Percentiles rank a stretch among this genome's conserved stretches.
phyloP scores from a whole-genome alignment of 208 protist species.

The Crithidia brevicula region DNA sequence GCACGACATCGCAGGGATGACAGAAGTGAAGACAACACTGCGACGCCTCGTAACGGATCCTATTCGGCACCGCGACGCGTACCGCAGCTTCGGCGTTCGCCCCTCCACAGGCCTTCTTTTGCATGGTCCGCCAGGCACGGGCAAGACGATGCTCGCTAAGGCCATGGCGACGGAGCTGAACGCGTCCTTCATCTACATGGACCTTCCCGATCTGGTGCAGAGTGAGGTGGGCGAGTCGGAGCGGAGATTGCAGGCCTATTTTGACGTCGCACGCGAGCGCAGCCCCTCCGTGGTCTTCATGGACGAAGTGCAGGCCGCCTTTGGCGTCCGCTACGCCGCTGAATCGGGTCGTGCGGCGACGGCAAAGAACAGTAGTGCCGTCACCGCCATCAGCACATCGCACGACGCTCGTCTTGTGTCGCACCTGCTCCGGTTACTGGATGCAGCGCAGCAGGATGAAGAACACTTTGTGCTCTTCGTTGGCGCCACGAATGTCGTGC shows the following conservation, averaged over 20 bases:
- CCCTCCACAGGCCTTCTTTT: slow-evolving; percentile 92
- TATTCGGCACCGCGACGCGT: slow-evolving; percentile 28
- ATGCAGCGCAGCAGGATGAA: slow-evolving; percentile 65
- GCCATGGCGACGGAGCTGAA: slow-evolving; percentile 91
- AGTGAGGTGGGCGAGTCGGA: slow-evolving; percentile 94
- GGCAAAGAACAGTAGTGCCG: not conserved
- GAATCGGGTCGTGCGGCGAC: not conserved
- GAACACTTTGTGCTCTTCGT: slow-evolving; percentile 74
- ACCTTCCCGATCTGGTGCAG: slow-evolving; percentile 82
- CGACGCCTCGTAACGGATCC: slow-evolving; percentile 54
- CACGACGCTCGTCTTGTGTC: slow-evolving; percentile 76
- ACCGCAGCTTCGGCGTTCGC: slow-evolving; percentile 47
- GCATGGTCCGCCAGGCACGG: slow-evolving; percentile 91
- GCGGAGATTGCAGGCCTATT: slow-evolving; percentile 82
- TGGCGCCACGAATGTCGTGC: slow-evolving; percentile 79
- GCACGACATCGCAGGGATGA: slow-evolving; percentile 83
- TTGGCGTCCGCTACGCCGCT: slow-evolving; percentile 51
- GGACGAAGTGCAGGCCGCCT: slow-evolving; percentile 95
- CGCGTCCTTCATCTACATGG: slow-evolving; percentile 92
- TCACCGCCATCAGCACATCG: slow-evolving; percentile 16
- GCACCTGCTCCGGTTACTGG: slow-evolving; percentile 75
- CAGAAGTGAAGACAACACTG: slow-evolving; percentile 52
- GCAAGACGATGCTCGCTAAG: slow-evolving; percentile 93
- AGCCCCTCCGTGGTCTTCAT: slow-evolving; percentile 93
- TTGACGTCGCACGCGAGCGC: slow-evolving; percentile 73